These are phyloP conservation scores for Pigoraptor vietnamica DNA, from an alignment of 78 protist species.

Conservation along the genomic window DNA sequence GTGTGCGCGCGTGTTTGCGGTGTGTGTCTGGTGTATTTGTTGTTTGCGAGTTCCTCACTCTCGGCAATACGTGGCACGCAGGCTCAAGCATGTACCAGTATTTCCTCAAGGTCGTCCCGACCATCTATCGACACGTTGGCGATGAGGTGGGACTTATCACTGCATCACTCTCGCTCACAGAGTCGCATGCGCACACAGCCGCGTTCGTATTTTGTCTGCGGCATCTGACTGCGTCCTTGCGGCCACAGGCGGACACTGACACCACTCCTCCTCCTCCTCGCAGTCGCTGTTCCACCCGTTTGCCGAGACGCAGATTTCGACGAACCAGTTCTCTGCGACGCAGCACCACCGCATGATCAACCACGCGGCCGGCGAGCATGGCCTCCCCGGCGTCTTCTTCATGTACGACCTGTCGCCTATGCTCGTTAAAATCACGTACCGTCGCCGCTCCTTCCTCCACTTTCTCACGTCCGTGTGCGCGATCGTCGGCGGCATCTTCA, in stretches of 20 bases:
- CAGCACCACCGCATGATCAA: conserved; percentile 48
- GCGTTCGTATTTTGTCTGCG: too few species aligned
- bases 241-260: too few species aligned
- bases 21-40: background rate
- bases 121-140: conserved; percentile 46
- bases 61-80: background rate
- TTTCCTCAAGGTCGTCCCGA: conserved; percentile 88
- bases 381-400: conserved; percentile 78
- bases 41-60: background rate
- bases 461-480: conserved; percentile 86
- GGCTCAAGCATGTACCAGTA: conserved; percentile 74
- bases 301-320: conserved; percentile 31
- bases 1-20: background rate
- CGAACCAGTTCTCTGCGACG: conserved; percentile 86
- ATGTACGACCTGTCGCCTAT: conserved; percentile 88
- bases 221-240: too few species aligned
- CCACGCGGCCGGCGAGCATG: conserved; percentile 31
- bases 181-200: background rate
- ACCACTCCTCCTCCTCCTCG: background rate
- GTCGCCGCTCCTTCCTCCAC: conserved; percentile 59
- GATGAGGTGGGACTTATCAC: background rate
- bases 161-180: background rate
- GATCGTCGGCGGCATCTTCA: conserved; percentile 90
- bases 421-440: conserved; percentile 52
- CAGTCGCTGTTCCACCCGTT: background rate